phyloP scores from a whole-genome alignment of 768 basidiomycete genomes.

The Boletus reticuloceps region DNA sequence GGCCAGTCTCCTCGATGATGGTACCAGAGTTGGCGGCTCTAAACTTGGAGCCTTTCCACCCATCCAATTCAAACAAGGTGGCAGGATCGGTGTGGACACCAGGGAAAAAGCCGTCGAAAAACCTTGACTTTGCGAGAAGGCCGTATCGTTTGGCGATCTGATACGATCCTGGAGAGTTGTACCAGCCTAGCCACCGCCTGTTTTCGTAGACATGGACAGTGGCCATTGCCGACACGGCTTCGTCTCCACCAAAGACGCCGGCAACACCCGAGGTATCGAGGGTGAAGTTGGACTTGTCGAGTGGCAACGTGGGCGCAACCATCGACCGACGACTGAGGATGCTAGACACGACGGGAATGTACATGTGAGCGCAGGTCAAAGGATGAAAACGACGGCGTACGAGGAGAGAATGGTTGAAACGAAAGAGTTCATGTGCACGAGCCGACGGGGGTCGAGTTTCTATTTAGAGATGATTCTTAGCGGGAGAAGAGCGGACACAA shows the following conservation, averaged over 20 bases:
- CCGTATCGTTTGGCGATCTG: conserved; percentile 34
- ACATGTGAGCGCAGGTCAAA: conserved; percentile 18
- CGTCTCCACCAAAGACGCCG: conserved; percentile 38
- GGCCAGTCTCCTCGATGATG: conserved; percentile 29
- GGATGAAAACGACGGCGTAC: conserved; percentile 6
- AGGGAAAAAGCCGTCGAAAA: conserved; percentile 36
- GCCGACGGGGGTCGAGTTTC: background rate
- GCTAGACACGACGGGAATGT: conserved; percentile 17
- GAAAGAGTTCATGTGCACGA: background rate
- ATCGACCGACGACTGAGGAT: conserved; percentile 14
- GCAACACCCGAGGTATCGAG: conserved; percentile 35
- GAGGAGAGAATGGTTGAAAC: background rate
- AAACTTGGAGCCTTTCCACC: conserved; percentile 32
- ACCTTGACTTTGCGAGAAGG: conserved; percentile 31
- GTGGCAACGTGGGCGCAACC: conserved; percentile 4
- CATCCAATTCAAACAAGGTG: conserved; percentile 31
- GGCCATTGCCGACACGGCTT: conserved; percentile 38
- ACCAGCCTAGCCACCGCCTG: conserved; percentile 37
- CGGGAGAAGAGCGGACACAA: background rate
- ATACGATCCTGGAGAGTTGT: conserved; percentile 38
- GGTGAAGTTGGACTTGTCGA: conserved; percentile 21
- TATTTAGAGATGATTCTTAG: conserved; percentile 2
- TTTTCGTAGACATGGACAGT: conserved; percentile 35
- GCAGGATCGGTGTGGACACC: conserved; percentile 33
- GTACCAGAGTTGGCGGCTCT: conserved; percentile 33